Percentiles rank a stretch among this genome's conserved stretches.
phyloP scores from a whole-genome alignment of 2,329 filamentous ascomycete species.

The Trichoderma brevicompactum region DNA sequence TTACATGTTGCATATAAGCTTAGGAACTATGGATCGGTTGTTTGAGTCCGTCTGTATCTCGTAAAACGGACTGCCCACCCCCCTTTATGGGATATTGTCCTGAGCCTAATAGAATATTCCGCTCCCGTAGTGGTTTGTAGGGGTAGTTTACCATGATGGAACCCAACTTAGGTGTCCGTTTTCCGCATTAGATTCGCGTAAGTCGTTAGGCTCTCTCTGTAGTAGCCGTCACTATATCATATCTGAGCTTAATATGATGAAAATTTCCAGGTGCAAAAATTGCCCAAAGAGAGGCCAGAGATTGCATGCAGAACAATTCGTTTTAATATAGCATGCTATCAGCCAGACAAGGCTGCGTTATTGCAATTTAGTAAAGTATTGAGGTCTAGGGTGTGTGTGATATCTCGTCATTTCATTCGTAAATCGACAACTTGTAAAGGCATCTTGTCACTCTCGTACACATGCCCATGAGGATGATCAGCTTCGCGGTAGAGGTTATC shows the following conservation, averaged over 20 bases:
- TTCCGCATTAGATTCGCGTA: background rate
- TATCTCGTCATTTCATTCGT: slow-evolving; percentile 39
- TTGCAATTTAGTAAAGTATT: no score
- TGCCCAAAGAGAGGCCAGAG: background rate
- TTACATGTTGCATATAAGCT: background rate
- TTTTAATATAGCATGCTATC: background rate
- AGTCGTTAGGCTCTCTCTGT: background rate
- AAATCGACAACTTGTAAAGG: slow-evolving; percentile 64
- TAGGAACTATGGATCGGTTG: background rate
- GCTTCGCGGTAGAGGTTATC: slow-evolving; percentile 80
- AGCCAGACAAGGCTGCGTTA: background rate
- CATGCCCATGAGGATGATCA: slow-evolving; percentile 67
- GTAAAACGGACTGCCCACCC: no score
- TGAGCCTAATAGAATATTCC: background rate
- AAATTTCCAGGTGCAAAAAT: background rate
- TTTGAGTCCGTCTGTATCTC: background rate
- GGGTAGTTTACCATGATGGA: background rate
- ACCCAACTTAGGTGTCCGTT: background rate
- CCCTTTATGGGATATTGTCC: background rate
- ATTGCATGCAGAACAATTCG: background rate
- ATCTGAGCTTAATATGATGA: background rate
- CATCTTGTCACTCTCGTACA: slow-evolving; percentile 68
- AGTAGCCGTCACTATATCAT: background rate
- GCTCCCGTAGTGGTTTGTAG: background rate
- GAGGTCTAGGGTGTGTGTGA: background rate